A percentile compares a stretch with the other conserved stretches of the same genome.
These are phyloP conservation scores for Cryphonectria nitschkei DNA, from an alignment of 2,329 filamentous ascomycete genomes.

Conservation along the genomic window DNA sequence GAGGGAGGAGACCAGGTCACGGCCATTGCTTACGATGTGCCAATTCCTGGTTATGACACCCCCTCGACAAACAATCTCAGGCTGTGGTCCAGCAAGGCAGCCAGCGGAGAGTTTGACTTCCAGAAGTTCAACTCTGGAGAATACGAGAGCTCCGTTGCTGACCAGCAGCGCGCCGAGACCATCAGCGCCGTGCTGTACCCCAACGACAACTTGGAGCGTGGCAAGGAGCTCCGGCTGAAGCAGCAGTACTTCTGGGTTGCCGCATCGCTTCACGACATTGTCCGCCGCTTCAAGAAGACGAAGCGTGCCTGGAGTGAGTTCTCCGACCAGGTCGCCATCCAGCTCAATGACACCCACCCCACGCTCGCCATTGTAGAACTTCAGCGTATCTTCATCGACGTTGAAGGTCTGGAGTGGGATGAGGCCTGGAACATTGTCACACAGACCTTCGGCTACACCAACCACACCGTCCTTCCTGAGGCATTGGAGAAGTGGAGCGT, in stretches of 20 bases:
- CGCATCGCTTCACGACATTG: conserved; percentile 93
- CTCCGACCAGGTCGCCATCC: conserved; percentile 92
- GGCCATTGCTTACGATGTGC: conserved; percentile 91
- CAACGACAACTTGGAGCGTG: conserved; percentile 94
- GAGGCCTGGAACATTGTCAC: conserved; percentile 84
- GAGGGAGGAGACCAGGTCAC: conserved; percentile 91
- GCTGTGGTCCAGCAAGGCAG: conserved; percentile 96
- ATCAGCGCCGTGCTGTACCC: conserved; percentile 97
- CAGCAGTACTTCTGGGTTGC: conserved; percentile 99
- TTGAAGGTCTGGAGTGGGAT: conserved; percentile 92
- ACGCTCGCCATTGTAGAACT: conserved; percentile 95
- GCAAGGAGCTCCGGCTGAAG: conserved; percentile 96
- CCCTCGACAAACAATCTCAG: conserved; percentile 94
- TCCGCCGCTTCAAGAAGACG: conserved; percentile 97
- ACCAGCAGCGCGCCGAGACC: conserved; percentile 97
- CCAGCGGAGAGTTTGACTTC: conserved; percentile 97
- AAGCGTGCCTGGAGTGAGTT: conserved; percentile 91
- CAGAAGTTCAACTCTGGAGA: conserved; percentile 95
- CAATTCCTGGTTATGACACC: conserved; percentile 88
- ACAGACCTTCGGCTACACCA: conserved; percentile 90
- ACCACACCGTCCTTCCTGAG: conserved; percentile 96
- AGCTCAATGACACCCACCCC: conserved; percentile 97
- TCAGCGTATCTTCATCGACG: conserved; percentile 87
- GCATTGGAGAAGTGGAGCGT: conserved; percentile 99
- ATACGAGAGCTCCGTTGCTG: conserved; percentile 96